Evolutionary conservation across 805 yeast species (phyloP), one percentile per base, ranked within the genome.

Genomic region (Saturnispora zaruensis): DNA sequence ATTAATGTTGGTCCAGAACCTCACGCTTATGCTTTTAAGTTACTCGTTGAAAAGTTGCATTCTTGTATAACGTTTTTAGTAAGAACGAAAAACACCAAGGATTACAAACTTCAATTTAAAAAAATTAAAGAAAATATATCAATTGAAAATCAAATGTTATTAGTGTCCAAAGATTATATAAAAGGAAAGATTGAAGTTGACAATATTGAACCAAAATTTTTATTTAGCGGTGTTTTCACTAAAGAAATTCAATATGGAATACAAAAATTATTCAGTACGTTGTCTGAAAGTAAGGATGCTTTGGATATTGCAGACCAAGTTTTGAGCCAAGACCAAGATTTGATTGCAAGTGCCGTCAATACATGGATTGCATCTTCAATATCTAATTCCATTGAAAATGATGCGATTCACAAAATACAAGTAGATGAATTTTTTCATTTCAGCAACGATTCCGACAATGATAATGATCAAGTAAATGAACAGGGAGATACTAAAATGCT

Each of bases 281-380:
- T 50, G 20, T n/a, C 52, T 2, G 24, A 9, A n/a, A 36, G 43
- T 16, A n/a, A 26, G 11, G 45, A 23, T 14, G 32, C 20, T 9
- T 32, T 41, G 14, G 40, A 30, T n/a, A 30, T 18, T 3, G 13
- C n/a, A 9, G 41, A 33, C 24, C 28, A 16, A 16, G 20, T 26
- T 8, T 16, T 20, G 21, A 46, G 11, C 41, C 7, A 28, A 7
- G 28, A 23, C 25, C 26, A 21, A 1, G 49, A 41, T 30, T 20
- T 61, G 28, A 36, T 18, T 7, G 61, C 57, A 16, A 57, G 53
- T 13, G 54, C 69, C 0, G 53, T 67, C 2, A 55, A 63, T 1
- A 50, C 74, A 16, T 76, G 79, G 79, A 56, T 73, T 4, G 50
- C 68, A 0, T 64, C 72, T 14, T 59, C 18, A 32, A 49, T 41